These are phyloP conservation scores for Volvariella surrecta DNA, from an alignment of 1,284 basidiomycete genomes.

Conservation along the genomic window DNA sequence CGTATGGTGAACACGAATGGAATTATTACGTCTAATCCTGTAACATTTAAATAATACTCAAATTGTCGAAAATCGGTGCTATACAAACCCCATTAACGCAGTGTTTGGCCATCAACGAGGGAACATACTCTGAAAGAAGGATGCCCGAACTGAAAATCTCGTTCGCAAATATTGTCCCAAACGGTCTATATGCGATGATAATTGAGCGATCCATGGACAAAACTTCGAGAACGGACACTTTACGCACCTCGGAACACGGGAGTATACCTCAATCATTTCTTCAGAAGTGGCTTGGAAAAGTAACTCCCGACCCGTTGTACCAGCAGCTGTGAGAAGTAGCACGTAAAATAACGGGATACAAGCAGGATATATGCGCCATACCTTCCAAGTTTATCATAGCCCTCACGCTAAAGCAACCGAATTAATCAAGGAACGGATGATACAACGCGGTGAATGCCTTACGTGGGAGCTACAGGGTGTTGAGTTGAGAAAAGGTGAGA, in stretches of 20 bases:
- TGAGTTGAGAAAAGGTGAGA: conserved; percentile 91
- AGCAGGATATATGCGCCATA: conserved; percentile 14
- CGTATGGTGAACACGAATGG: too few species aligned
- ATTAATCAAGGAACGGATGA: neutral
- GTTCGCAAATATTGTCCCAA: conserved; percentile 87
- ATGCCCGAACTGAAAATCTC: conserved; percentile 94
- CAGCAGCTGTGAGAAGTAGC: conserved; percentile 52
- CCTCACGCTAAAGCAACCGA: conserved; percentile 53
- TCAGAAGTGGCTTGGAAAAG: conserved; percentile 95
- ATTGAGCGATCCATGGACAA: neutral
- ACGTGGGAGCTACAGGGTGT: conserved; percentile 69
- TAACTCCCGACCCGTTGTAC: conserved; percentile 81
- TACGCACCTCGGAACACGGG: conserved; percentile 65
- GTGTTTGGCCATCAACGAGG: conserved; percentile 18
- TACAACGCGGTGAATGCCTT: conserved; percentile 16
- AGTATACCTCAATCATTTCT: conserved; percentile 91
- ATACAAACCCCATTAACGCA: neutral
- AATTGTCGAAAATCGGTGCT: conserved; percentile 95
- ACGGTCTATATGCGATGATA: conserved; percentile 44
- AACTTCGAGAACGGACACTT: neutral
- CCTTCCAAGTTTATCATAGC: conserved; percentile 92
- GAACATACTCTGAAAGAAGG: conserved; percentile 86
- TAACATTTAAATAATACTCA: conserved; percentile 82
- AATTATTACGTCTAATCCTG: conserved; percentile 69
- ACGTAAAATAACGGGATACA: neutral